Evolutionary conservation across 257 asterid genomes (phyloP).

Genomic region (Marsdenia floribunda): DNA sequence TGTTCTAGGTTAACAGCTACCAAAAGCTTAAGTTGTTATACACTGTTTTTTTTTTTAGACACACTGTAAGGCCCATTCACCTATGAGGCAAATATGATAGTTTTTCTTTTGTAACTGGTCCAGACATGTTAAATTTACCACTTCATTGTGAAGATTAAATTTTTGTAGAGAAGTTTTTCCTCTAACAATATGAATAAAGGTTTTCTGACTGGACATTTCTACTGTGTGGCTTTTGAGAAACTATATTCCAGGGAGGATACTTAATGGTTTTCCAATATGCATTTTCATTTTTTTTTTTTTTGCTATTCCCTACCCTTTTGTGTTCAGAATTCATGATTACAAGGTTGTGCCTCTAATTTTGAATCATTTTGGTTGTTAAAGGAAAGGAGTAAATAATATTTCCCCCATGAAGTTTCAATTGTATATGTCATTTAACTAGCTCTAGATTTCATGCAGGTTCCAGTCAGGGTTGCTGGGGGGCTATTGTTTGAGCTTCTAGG

Average conservation of each 20-base stretch:
- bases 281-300: background rate
- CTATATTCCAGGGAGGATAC: background rate
- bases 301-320: background rate
- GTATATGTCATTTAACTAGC: background rate
- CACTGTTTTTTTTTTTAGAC: background rate
- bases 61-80: background rate
- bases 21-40: background rate
- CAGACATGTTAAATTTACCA: background rate
- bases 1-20: background rate
- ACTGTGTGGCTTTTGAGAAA: background rate
- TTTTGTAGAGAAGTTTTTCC: background rate
- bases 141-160: background rate
- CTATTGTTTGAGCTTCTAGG: slow-evolving; percentile 92
- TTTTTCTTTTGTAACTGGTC: background rate
- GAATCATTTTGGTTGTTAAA: background rate
- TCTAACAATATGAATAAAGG: background rate
- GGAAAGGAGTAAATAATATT: background rate
- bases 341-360: background rate
- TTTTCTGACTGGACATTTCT: background rate
- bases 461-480: slow-evolving; percentile 97
- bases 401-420: background rate
- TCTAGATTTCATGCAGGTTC: slow-evolving; percentile 53
- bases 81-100: background rate
- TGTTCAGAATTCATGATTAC: background rate
- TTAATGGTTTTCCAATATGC: background rate